These are phyloP conservation scores for Cynara cardunculus DNA, from an alignment of 129 eudicot genomes.

Conservation along the genomic window DNA sequence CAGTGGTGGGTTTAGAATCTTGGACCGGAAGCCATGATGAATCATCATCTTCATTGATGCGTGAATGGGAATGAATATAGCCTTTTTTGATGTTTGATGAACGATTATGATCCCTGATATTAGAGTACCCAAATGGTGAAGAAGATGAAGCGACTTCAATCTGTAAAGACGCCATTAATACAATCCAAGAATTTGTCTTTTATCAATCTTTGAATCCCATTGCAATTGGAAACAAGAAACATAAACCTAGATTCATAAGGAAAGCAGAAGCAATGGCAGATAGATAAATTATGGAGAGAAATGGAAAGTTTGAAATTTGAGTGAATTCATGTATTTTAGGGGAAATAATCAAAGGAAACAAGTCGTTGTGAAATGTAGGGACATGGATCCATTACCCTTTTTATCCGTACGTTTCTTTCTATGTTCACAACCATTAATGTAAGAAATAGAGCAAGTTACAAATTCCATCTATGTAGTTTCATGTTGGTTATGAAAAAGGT, in stretches of 20 bases:
- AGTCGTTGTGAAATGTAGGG: constrained; percentile 16
- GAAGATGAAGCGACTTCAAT: constrained; percentile 28
- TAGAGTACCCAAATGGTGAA: constrained; percentile 16
- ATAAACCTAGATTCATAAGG: not conserved
- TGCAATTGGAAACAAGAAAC: not conserved
- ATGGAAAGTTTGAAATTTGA: constrained; percentile 13
- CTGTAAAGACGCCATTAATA: constrained; percentile 30
- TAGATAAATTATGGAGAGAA: constrained; percentile 5
- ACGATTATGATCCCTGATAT: constrained; percentile 17
- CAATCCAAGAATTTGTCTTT: not conserved
- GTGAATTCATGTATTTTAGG: not conserved
- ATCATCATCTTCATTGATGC: constrained; percentile 10
- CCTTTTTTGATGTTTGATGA: constrained; percentile 19
- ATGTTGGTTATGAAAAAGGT: not conserved
- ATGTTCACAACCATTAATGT: constrained; percentile 2
- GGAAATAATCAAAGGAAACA: constrained; percentile 17
- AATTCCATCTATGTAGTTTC: not conserved
- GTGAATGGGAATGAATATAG: constrained; percentile 9
- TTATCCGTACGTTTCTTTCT: constrained; percentile 20
- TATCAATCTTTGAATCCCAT: not conserved
- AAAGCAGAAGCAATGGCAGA: not conserved
- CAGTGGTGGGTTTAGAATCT: not conserved
- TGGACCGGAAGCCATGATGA: constrained; percentile 24
- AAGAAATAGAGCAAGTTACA: not conserved
- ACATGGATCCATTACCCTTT: not conserved